phyloP scores from a whole-genome alignment of 352 stramenopile species.

The Phytopythium helicoides region DNA sequence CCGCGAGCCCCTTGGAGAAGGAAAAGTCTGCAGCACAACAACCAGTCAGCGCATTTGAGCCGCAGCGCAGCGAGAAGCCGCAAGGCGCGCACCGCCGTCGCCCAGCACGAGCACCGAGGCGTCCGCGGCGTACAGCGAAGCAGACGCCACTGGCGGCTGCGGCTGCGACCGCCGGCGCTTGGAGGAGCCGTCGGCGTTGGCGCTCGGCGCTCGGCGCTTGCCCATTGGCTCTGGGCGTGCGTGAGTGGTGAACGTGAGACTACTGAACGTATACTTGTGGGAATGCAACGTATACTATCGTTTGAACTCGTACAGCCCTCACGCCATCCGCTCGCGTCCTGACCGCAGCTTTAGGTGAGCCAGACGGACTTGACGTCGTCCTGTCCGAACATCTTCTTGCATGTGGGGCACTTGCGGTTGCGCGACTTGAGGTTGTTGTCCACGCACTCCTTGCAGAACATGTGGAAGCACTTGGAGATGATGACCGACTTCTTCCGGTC shows the following conservation, averaged over 20 bases:
- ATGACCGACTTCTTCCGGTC: conserved; percentile 85
- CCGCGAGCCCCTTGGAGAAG: conserved; percentile 67
- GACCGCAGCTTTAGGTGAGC: conserved; percentile 86
- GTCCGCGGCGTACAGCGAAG: conserved; percentile 45
- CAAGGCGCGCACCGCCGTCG: conserved; percentile 47
- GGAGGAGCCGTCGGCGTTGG: conserved; percentile 6
- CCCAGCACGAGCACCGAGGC: conserved; percentile 74
- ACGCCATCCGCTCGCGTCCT: too few species aligned
- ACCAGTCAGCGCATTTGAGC: too few species aligned
- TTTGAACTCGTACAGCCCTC: too few species aligned
- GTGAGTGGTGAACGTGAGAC: too few species aligned
- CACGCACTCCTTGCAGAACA: conserved; percentile 89
- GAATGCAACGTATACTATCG: too few species aligned
- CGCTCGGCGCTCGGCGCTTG: too few species aligned
- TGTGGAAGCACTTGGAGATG: conserved; percentile 87
- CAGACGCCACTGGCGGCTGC: conserved; percentile 5
- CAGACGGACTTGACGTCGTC: conserved; percentile 86
- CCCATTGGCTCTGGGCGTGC: too few species aligned
- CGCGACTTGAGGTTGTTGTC: conserved; percentile 86
- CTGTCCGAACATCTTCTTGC: conserved; percentile 91
- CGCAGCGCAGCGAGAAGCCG: neutral
- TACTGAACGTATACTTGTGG: too few species aligned
- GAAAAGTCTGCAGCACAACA: conserved; percentile 56
- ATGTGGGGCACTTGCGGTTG: conserved; percentile 88
- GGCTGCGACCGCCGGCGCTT: conserved; percentile 21